phyloP scores from a whole-genome alignment of 495 filamentous ascomycete genomes.

The Aspergillus haitiensis region DNA sequence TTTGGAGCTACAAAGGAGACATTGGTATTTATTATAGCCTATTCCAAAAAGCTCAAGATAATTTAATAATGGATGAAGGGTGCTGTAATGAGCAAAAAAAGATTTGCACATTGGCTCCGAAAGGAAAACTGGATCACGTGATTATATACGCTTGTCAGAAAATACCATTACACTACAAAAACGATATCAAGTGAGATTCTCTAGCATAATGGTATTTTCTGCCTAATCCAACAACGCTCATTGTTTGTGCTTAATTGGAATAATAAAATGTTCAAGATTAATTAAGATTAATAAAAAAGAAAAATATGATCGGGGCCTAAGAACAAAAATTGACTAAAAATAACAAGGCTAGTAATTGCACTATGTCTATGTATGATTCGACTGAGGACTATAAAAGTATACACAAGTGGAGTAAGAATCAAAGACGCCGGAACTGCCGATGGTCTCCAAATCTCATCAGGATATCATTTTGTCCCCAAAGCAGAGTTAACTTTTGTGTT shows the following conservation, averaged over 20 bases:
- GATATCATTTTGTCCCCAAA: constrained; percentile 30
- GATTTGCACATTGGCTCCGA: background rate
- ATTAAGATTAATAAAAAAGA: background rate
- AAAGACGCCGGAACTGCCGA: constrained; percentile 24
- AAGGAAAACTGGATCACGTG: background rate
- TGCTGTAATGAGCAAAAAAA: background rate
- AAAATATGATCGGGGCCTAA: background rate
- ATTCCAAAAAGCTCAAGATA: no score
- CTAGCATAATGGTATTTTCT: no score
- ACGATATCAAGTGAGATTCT: no score
- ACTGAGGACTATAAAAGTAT: constrained; percentile 8
- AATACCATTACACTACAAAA: no score
- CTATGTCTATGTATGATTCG: constrained; percentile 8
- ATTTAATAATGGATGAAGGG: no score
- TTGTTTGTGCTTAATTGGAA: background rate
- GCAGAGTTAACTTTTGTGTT: constrained; percentile 23
- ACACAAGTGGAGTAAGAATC: constrained; percentile 12
- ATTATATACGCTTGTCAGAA: no score
- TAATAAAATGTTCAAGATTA: background rate
- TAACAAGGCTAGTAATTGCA: constrained; percentile 1
- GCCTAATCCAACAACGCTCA: no score
- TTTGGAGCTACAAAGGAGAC: no score
- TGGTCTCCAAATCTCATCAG: constrained; percentile 22
- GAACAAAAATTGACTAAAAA: background rate
- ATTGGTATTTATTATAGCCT: no score